These are phyloP conservation scores for Buddleja alternifolia DNA, from an alignment of 257 asterid genomes.

Conservation along the genomic window DNA sequence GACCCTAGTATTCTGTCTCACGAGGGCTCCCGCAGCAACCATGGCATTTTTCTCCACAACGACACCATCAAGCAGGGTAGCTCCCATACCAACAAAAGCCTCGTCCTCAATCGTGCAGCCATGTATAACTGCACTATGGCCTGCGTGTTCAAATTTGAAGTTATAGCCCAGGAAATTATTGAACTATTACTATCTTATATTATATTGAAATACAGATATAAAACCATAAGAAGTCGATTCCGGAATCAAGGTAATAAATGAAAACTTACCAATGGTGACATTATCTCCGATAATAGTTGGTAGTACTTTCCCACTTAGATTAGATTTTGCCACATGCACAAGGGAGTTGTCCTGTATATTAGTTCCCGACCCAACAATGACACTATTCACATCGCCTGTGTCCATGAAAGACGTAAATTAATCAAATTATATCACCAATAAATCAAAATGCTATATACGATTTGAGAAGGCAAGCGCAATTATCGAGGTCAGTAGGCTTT, in stretches of 20 bases:
- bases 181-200: not conserved
- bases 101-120: slow-evolving; percentile 87
- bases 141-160: slow-evolving; percentile 40
- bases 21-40: slow-evolving; percentile 95
- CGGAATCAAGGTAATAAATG: not conserved
- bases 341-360: slow-evolving; percentile 70
- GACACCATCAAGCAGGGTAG: slow-evolving; percentile 85
- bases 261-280: slow-evolving; percentile 55
- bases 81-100: slow-evolving; percentile 93
- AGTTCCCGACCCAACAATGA: slow-evolving; percentile 61
- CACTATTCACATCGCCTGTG: slow-evolving; percentile 61
- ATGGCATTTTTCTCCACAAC: slow-evolving; percentile 83
- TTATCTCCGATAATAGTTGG: slow-evolving; percentile 66
- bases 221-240: not conserved
- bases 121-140: slow-evolving; percentile 89
- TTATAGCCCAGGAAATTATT: not conserved
- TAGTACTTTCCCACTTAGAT: slow-evolving; percentile 55
- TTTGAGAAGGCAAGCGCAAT: not conserved
- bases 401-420: not conserved
- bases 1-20: slow-evolving; percentile 73
- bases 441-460: no score
- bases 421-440: not conserved
- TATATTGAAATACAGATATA: no score
- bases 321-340: slow-evolving; percentile 69
- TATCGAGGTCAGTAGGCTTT: not conserved